Percentiles rank a stretch among this genome's conserved stretches.
phyloP scores from a whole-genome alignment of 352 stramenopile species.

The Pythium brassicae region DNA sequence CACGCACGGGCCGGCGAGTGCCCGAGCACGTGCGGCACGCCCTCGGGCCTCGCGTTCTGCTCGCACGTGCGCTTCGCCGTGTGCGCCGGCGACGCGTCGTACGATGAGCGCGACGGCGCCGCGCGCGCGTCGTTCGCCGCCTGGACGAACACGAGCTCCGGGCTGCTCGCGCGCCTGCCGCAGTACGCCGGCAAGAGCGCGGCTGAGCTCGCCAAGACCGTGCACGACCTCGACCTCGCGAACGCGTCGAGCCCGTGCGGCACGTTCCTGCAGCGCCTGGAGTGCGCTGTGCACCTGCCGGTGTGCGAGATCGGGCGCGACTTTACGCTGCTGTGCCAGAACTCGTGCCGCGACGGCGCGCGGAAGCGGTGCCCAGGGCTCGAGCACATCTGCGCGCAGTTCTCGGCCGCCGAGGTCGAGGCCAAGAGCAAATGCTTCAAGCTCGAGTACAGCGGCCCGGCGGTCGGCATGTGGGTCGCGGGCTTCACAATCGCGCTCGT shows the following conservation, averaged over 20 bases:
- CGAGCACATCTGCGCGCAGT: slow-evolving; percentile 46
- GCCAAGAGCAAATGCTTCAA: slow-evolving; percentile 80
- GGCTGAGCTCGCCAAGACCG: slow-evolving; percentile 29
- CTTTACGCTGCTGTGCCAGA: slow-evolving; percentile 50
- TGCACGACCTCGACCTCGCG: slow-evolving; percentile 48
- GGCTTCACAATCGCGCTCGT: slow-evolving; percentile 85
- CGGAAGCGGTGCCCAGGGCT: slow-evolving; percentile 65
- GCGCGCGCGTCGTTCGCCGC: slow-evolving; percentile 35
- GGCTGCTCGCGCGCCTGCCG: slow-evolving; percentile 31
- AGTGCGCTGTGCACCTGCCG: slow-evolving; percentile 73
- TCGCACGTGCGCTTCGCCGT: slow-evolving; percentile 75
- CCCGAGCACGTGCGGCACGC: slow-evolving; percentile 72
- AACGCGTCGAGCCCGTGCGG: slow-evolving; percentile 65
- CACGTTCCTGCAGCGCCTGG: slow-evolving; percentile 44
- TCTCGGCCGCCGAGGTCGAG: slow-evolving; percentile 40
- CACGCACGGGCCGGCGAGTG: slow-evolving; percentile 24
- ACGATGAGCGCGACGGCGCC: slow-evolving; percentile 48
- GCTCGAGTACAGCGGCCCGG: slow-evolving; percentile 58
- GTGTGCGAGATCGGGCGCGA: slow-evolving; percentile 80
- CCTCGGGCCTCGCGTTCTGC: slow-evolving; percentile 69
- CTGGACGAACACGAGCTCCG: slow-evolving; percentile 49
- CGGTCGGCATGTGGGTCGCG: slow-evolving; percentile 81
- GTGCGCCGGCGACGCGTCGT: slow-evolving; percentile 52
- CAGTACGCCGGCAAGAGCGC: slow-evolving; percentile 40
- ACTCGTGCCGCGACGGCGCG: slow-evolving; percentile 55